A percentile compares a stretch with the other conserved stretches of the same genome.
phyloP scores from a whole-genome alignment of 306 rosid genomes.

The Ochetophila trinervis region DNA sequence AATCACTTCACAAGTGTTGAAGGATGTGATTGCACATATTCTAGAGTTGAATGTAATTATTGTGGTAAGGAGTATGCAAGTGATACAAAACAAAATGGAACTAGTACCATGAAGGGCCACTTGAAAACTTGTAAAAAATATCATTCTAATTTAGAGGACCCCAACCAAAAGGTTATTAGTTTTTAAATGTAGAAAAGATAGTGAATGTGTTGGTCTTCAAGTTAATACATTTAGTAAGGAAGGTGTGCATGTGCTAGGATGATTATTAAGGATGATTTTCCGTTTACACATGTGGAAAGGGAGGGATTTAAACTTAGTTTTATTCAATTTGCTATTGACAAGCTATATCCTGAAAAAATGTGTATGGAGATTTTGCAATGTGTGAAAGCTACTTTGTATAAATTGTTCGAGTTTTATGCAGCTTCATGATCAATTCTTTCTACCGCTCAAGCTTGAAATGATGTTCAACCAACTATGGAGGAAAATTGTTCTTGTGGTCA shows the following conservation, averaged over 20 bases:
- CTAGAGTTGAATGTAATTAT: background rate
- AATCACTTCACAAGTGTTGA: background rate
- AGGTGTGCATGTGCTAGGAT: background rate
- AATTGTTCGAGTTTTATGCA: no score
- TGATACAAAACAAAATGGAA: background rate
- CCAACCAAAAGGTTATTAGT: background rate
- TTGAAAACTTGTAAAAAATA: background rate
- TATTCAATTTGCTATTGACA: no score
- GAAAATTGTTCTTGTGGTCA: background rate
- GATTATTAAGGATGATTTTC: background rate
- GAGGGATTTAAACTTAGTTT: background rate
- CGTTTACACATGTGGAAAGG: background rate
- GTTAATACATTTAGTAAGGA: background rate
- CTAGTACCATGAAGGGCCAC: background rate
- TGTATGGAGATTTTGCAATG: background rate
- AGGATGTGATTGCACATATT: background rate
- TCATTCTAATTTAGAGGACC: background rate
- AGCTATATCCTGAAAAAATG: background rate
- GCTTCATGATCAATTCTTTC: no score
- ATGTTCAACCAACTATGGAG: no score
- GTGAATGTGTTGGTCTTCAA: no score
- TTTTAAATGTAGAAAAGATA: no score
- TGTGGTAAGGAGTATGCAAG: background rate
- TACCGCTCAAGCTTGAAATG: no score
- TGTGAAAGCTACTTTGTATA: background rate